A percentile compares a stretch with the other conserved stretches of the same genome.
These are phyloP conservation scores for Myxozyma mucilagina DNA, from an alignment of 805 yeast species.

Conservation along the genomic window DNA sequence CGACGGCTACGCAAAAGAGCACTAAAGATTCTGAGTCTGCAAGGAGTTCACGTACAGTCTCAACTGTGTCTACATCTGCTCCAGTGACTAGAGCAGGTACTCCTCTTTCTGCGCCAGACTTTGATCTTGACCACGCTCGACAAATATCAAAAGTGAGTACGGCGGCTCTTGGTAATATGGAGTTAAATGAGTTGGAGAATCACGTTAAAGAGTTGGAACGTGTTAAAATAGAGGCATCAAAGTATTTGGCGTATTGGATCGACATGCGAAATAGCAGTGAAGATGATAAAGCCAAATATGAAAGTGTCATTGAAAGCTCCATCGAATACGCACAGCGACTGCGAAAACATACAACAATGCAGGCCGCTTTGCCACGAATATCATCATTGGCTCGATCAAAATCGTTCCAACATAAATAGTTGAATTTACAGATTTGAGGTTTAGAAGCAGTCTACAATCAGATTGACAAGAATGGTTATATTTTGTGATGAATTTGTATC, in stretches of 20 bases:
- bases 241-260: conserved; percentile 53
- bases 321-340: conserved; percentile 87
- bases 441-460: too few species aligned
- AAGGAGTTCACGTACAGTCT: neutral
- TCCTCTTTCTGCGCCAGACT: conserved; percentile 12
- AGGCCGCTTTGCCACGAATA: conserved; percentile 29
- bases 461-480: too few species aligned
- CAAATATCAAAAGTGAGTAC: conserved; percentile 41
- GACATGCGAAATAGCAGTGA: conserved; percentile 50
- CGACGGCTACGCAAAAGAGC: neutral
- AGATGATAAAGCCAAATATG: conserved; percentile 73
- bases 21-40: neutral
- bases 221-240: conserved; percentile 45
- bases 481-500: neutral
- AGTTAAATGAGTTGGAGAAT: conserved; percentile 42
- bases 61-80: conserved; percentile 2
- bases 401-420: conserved; percentile 7
- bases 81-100: conserved; percentile 13
- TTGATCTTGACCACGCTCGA: conserved; percentile 32
- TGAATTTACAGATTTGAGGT: neutral
- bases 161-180: conserved; percentile 43
- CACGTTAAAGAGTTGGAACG: conserved; percentile 42
- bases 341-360: conserved; percentile 46
- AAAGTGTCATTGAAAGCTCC: conserved; percentile 82
- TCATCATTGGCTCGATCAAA: conserved; percentile 12